phyloP scores from a whole-genome alignment of 1,284 basidiomycete species.

The Cryptococcus sp. region DNA sequence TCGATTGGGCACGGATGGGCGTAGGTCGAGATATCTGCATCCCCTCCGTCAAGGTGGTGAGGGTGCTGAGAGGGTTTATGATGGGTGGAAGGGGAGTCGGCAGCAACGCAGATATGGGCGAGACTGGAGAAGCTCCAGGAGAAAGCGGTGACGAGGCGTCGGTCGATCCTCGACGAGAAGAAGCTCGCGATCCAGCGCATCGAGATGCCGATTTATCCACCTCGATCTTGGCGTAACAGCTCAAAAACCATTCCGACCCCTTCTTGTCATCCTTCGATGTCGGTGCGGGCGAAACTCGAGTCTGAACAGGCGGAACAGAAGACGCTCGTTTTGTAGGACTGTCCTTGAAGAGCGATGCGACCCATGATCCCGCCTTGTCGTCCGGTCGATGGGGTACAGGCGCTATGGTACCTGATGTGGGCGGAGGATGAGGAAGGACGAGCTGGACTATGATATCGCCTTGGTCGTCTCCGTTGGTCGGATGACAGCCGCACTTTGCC shows the following conservation, averaged over 20 bases:
- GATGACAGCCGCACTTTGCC: neutral
- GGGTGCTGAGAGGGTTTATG: conserved; percentile 2
- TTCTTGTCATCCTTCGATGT: conserved; percentile 2
- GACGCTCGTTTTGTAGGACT: conserved; percentile 1
- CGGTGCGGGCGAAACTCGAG: neutral
- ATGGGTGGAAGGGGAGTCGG: neutral
- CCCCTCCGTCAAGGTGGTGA: neutral
- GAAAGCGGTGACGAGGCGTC: neutral
- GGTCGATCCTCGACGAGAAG: neutral
- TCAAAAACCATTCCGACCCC: conserved; percentile 5
- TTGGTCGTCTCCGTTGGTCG: conserved; percentile 2
- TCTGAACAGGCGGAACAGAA: conserved; percentile 7
- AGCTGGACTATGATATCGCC: conserved; percentile 23
- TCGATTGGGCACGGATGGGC: neutral
- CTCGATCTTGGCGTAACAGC: conserved; percentile 22
- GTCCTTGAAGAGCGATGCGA: conserved; percentile 6
- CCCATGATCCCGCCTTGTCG: conserved; percentile 8
- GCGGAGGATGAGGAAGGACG: conserved; percentile 22
- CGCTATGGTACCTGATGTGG: neutral
- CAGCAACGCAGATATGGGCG: neutral
- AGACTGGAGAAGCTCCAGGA: neutral
- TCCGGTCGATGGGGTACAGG: neutral
- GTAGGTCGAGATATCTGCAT: neutral
- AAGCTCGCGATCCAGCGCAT: neutral
- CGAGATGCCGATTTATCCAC: neutral